Percentiles rank a stretch among this genome's conserved stretches.
phyloP scores from a whole-genome alignment of 2,329 filamentous ascomycete species.

The Berkeleyomyces rouxiae region DNA sequence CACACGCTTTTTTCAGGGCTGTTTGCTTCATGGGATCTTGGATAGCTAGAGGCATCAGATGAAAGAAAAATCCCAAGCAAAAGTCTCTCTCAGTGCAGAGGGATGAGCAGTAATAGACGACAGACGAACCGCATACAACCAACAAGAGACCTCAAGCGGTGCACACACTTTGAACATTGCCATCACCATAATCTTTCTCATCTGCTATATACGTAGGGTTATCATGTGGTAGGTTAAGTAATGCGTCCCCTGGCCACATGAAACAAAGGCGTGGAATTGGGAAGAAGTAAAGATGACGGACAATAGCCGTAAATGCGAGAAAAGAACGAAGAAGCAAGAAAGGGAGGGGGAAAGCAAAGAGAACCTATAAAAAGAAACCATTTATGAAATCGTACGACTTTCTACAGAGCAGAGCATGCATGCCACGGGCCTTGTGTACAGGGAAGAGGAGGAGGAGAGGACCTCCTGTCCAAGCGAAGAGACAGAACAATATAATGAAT shows the following conservation, averaged over 20 bases:
- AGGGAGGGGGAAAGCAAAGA: neutral
- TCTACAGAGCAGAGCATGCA: neutral
- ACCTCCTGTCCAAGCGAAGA: neutral
- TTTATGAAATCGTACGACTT: neutral
- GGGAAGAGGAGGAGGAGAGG: neutral
- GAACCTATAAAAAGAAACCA: conserved; percentile 8
- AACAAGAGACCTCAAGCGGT: no score
- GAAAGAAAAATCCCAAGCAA: no score
- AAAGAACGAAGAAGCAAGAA: neutral
- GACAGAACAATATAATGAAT: neutral
- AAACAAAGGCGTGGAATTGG: neutral
- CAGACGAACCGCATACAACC: no score
- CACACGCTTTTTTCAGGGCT: no score
- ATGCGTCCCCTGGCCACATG: neutral
- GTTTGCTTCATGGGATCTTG: no score
- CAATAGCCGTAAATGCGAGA: neutral
- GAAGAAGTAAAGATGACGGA: neutral
- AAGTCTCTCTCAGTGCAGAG: no score
- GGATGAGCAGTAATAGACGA: no score
- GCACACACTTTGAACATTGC: no score
- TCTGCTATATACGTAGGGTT: neutral
- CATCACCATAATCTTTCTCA: no score
- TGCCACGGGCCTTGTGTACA: neutral
- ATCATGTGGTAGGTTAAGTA: neutral
- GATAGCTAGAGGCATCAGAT: no score